Percentiles rank a stretch among this genome's conserved stretches.
Conservation (phyloP, 208 protist genomes). For the Wallacemonas sp. region DNA sequence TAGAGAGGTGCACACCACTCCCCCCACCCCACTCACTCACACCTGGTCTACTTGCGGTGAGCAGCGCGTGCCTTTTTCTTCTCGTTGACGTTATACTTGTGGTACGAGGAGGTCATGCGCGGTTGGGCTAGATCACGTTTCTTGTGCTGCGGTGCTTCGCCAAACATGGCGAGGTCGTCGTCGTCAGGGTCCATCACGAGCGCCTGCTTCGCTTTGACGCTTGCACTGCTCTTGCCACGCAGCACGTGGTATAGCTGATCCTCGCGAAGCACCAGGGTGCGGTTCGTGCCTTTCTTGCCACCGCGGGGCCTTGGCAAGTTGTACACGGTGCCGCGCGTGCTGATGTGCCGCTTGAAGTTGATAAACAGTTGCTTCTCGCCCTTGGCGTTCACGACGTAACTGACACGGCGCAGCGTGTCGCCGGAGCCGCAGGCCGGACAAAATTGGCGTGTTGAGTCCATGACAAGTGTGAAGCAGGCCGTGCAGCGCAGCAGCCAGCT, state of each 20-base stretch:
- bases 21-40: too few species aligned
- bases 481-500: constrained; percentile 91
- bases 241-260: constrained; percentile 89
- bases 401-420: constrained; percentile 89
- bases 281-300: constrained; percentile 84
- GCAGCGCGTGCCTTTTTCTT: constrained; percentile 81
- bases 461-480: constrained; percentile 82
- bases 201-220: constrained; percentile 54
- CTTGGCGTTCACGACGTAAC: constrained; percentile 82
- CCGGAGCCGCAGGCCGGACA: constrained; percentile 86
- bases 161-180: constrained; percentile 76
- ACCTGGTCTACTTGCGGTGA: constrained; percentile 45
- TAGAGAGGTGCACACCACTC: too few species aligned
- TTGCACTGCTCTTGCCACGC: constrained; percentile 50
- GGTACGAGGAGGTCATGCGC: constrained; percentile 70
- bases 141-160: constrained; percentile 48
- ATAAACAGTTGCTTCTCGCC: constrained; percentile 89
- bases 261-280: constrained; percentile 83
- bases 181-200: constrained; percentile 21
- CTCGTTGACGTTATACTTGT: constrained; percentile 91
- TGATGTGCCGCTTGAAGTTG: constrained; percentile 84
- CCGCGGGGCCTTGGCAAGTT: constrained; percentile 86
- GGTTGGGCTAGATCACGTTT: constrained; percentile 65
- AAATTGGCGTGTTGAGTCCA: constrained; percentile 92
- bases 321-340: constrained; percentile 86